Percentiles rank a stretch among this genome's conserved stretches.
Conservation (phyloP, 179 eudicot species). For the Pouteria campechiana region DNA sequence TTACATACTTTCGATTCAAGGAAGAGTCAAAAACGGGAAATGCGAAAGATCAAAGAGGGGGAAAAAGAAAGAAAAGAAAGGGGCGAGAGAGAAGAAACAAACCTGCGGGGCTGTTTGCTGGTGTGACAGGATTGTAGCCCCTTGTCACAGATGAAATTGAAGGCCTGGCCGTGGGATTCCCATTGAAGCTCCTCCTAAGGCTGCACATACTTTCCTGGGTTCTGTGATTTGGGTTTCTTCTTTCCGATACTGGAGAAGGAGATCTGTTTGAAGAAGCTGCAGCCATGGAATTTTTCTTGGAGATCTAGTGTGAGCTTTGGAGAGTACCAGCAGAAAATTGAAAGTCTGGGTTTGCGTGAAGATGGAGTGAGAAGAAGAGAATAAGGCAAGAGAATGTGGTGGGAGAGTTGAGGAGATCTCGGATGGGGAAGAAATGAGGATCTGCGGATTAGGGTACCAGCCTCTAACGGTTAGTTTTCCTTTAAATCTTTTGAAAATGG, state of each 20-base stretch:
- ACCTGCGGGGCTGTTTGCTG: slow-evolving; percentile 78
- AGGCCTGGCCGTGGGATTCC: slow-evolving; percentile 43
- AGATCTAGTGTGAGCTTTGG: too few relatives aligned
- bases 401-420: too few relatives aligned
- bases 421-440: too few relatives aligned
- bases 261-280: slow-evolving; percentile 48
- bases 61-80: background rate
- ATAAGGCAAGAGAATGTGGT: too few relatives aligned
- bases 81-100: background rate
- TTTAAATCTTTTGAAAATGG: too few relatives aligned
- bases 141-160: slow-evolving; percentile 28
- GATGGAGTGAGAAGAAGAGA: too few relatives aligned
- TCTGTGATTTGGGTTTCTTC: slow-evolving; percentile 45
- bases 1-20: background rate
- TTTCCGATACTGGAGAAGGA: slow-evolving; percentile 48
- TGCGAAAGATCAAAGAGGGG: background rate
- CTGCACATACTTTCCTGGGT: slow-evolving; percentile 29
- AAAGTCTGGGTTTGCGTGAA: too few relatives aligned
- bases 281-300: too few relatives aligned
- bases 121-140: slow-evolving; percentile 26
- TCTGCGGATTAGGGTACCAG: too few relatives aligned
- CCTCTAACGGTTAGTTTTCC: too few relatives aligned
- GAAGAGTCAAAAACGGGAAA: background rate
- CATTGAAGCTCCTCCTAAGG: slow-evolving; percentile 49
- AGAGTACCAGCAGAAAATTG: too few relatives aligned